These are phyloP conservation scores for Solanum phureja DNA, from an alignment of 257 asterid species.

Conservation along the genomic window DNA sequence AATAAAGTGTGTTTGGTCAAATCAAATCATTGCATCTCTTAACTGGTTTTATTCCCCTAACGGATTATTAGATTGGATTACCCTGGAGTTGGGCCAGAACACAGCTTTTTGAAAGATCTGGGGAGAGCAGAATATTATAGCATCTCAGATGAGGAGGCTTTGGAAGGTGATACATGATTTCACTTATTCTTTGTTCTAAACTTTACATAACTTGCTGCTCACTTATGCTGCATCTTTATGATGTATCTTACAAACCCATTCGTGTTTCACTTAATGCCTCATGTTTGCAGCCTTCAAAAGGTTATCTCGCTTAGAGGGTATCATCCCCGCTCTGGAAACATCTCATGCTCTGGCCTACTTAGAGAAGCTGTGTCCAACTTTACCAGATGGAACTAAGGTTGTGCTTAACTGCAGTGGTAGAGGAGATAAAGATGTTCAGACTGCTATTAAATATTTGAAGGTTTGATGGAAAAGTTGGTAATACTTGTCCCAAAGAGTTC, in stretches of 20 bases:
- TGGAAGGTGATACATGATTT: constrained; percentile 48
- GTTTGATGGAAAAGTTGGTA: constrained; percentile 14
- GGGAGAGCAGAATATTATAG: constrained; percentile 83
- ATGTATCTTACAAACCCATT: not conserved
- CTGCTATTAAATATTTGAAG: constrained; percentile 54
- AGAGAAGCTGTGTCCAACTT: constrained; percentile 78
- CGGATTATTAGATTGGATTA: constrained; percentile 50
- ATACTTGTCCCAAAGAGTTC: not conserved
- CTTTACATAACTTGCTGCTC: no score
- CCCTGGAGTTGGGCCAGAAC: constrained; percentile 98
- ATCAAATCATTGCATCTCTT: no score
- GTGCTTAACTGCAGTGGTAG: constrained; percentile 94
- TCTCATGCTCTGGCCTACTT: constrained; percentile 86
- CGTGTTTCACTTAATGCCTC: not conserved
- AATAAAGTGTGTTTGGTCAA: not conserved
- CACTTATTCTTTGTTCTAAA: not conserved
- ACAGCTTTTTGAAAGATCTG: constrained; percentile 84
- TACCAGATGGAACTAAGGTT: constrained; percentile 64
- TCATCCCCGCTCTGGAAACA: constrained; percentile 91
- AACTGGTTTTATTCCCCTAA: not conserved
- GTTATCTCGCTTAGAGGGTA: constrained; percentile 73
- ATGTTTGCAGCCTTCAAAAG: constrained; percentile 75
- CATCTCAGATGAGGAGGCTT: constrained; percentile 83
- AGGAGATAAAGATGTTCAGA: constrained; percentile 91
- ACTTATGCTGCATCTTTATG: not conserved